Conservation (phyloP, 495 filamentous ascomycete species). For the Penicillium crystallinum region DNA sequence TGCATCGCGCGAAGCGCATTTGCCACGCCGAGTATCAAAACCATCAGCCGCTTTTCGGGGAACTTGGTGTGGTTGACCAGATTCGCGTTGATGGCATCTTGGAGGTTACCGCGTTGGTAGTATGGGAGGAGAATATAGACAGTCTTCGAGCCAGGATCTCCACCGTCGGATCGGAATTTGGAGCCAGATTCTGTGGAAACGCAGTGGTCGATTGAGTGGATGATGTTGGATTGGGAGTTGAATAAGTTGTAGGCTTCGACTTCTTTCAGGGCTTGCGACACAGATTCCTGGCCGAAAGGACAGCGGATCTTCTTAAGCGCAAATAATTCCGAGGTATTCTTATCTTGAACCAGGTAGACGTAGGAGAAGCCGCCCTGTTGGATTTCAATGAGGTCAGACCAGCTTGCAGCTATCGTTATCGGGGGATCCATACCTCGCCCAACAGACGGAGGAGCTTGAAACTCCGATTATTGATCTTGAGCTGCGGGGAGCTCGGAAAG, state of each 20-base stretch:
- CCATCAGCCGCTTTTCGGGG: conserved; percentile 83
- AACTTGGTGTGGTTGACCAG: conserved; percentile 94
- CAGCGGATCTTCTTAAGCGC: conserved; percentile 98
- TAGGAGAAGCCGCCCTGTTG: conserved; percentile 90
- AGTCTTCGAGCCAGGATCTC: conserved; percentile 69
- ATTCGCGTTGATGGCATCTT: conserved; percentile 98
- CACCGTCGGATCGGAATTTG: conserved; percentile 53
- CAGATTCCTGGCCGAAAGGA: conserved; percentile 94
- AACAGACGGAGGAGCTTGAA: conserved; percentile 93
- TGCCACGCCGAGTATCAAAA: conserved; percentile 87
- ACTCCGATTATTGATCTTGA: conserved; percentile 90
- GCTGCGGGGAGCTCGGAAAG: conserved; percentile 85
- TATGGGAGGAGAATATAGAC: conserved; percentile 96
- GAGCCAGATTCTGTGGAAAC: conserved; percentile 56
- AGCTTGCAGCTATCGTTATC: background rate
- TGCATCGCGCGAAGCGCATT: conserved; percentile 85
- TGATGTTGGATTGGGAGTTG: conserved; percentile 74
- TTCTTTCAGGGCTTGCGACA: conserved; percentile 88
- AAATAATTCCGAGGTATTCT: conserved; percentile 70
- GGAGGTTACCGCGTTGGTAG: conserved; percentile 88
- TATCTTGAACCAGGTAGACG: conserved; percentile 96
- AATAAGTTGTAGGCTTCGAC: conserved; percentile 96
- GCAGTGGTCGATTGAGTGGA: conserved; percentile 82
- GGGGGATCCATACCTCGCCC: conserved; percentile 62
- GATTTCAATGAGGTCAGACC: conserved; percentile 1